Conservation (phyloP, 176 grass and related monocot species). For the Oryza punctata region DNA sequence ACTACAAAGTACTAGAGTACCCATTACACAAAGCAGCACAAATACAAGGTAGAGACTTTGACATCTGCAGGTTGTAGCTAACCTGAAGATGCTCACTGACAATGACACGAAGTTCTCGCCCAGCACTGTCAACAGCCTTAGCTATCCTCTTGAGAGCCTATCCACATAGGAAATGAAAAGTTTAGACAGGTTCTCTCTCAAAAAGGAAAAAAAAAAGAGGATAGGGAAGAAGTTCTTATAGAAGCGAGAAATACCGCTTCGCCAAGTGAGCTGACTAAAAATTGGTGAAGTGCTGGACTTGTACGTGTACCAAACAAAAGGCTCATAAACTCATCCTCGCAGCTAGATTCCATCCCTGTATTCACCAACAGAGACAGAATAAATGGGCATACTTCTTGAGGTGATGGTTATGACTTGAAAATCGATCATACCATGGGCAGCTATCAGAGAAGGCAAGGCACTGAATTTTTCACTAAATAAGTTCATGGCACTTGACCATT, state of each 20-base stretch:
- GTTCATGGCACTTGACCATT: conserved; percentile 82
- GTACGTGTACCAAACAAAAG: conserved; percentile 80
- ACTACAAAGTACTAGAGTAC: conserved; percentile 5
- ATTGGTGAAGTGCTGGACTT: conserved; percentile 91
- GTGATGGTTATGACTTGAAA: conserved; percentile 25
- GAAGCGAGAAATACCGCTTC: conserved; percentile 64
- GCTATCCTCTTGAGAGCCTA: conserved; percentile 88
- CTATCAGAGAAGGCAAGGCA: conserved; percentile 69
- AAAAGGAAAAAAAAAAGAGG: neutral
- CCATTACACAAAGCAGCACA: conserved; percentile 9
- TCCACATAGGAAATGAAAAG: conserved; percentile 36
- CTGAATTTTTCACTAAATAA: conserved; percentile 86
- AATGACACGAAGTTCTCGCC: conserved; percentile 84
- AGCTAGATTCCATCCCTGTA: conserved; percentile 73
- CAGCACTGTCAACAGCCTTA: conserved; percentile 77
- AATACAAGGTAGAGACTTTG: neutral
- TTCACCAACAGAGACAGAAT: conserved; percentile 15
- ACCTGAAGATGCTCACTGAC: conserved; percentile 96
- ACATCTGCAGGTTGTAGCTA: neutral
- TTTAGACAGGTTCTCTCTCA: conserved; percentile 11
- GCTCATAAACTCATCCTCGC: conserved; percentile 88
- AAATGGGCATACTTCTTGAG: neutral
- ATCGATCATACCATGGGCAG: conserved; percentile 69
- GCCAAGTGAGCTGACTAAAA: conserved; percentile 87
- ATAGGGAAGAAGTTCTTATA: conserved; percentile 13